Evolutionary conservation across 2,329 filamentous ascomycete species (phyloP).

Genomic region (Ascochyta pisi): DNA sequence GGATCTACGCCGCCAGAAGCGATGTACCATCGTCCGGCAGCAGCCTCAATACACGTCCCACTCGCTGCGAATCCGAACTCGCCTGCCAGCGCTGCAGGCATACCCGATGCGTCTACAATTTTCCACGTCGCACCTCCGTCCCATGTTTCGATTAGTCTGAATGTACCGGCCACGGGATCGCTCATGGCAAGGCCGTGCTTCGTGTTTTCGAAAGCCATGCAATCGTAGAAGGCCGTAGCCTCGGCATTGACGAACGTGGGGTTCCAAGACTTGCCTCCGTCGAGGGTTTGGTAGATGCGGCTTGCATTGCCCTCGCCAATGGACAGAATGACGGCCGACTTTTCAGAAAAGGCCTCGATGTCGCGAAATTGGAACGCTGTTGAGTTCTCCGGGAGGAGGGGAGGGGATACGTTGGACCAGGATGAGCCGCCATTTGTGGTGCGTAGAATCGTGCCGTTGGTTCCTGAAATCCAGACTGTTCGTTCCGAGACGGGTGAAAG

Average conservation of each 20-base stretch:
- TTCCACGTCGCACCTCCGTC: constrained; percentile 33
- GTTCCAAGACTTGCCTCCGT: constrained; percentile 34
- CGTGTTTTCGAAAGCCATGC: constrained; percentile 36
- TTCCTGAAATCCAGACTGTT: constrained; percentile 36
- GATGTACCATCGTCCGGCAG: constrained; percentile 38
- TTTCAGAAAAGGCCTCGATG: constrained; percentile 34
- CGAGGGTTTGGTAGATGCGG: constrained; percentile 31
- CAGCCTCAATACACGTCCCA: constrained; percentile 37
- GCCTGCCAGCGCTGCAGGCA: constrained; percentile 29
- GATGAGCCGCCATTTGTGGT: constrained; percentile 31
- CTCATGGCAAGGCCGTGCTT: constrained; percentile 37
- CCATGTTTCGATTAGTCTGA: constrained; percentile 38
- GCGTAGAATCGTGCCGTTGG: constrained; percentile 35
- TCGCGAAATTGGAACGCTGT: constrained; percentile 37
- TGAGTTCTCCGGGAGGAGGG: constrained; percentile 27
- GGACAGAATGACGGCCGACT: constrained; percentile 29
- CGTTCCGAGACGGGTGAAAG: constrained; percentile 29
- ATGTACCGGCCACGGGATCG: constrained; percentile 38
- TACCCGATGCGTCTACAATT: constrained; percentile 20
- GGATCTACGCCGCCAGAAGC: constrained; percentile 36
- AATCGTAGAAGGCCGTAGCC: constrained; percentile 36
- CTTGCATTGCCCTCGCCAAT: constrained; percentile 35
- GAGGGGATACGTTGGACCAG: constrained; percentile 37
- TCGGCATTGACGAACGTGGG: constrained; percentile 35
- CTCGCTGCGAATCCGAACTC: constrained; percentile 38